Percentiles rank a stretch among this genome's conserved stretches.
Conservation (phyloP, 2,329 filamentous ascomycete genomes). For the Fusarium concolor region DNA sequence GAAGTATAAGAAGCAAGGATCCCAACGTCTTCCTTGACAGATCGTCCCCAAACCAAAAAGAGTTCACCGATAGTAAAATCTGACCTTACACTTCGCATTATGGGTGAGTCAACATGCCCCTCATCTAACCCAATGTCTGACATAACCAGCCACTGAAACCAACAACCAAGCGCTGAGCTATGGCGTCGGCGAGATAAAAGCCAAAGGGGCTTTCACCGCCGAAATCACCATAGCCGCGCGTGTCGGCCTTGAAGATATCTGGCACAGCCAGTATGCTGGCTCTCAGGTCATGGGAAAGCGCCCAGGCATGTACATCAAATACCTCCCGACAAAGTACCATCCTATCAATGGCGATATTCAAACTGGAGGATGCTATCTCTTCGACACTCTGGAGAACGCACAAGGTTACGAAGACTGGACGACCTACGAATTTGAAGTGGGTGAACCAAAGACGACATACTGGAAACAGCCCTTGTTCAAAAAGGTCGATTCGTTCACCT, state of each 20-base stretch:
- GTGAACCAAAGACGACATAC: slow-evolving; percentile 35
- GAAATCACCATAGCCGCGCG: slow-evolving; percentile 29
- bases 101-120: slow-evolving; percentile 2
- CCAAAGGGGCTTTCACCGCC: slow-evolving; percentile 31
- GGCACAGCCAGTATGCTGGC: slow-evolving; percentile 28
- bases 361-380: slow-evolving; percentile 34
- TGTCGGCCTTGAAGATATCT: slow-evolving; percentile 31
- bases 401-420: slow-evolving; percentile 33
- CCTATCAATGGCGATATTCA: slow-evolving; percentile 33
- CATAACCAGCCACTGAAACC: neutral
- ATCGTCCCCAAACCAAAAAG: neutral
- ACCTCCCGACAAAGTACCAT: slow-evolving; percentile 28
- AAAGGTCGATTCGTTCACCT: slow-evolving; percentile 19
- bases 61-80: neutral
- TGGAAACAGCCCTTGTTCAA: slow-evolving; percentile 40
- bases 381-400: slow-evolving; percentile 28
- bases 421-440: slow-evolving; percentile 38
- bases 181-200: slow-evolving; percentile 12
- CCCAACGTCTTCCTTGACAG: neutral
- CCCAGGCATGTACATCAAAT: slow-evolving; percentile 39
- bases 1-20: neutral
- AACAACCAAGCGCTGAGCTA: slow-evolving; percentile 8
- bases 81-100: neutral
- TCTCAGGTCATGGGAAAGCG: slow-evolving; percentile 36
- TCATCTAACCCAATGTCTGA: slow-evolving; percentile 1